Conservation (phyloP, 2,329 filamentous ascomycete genomes). For the Acarospora socialis region DNA sequence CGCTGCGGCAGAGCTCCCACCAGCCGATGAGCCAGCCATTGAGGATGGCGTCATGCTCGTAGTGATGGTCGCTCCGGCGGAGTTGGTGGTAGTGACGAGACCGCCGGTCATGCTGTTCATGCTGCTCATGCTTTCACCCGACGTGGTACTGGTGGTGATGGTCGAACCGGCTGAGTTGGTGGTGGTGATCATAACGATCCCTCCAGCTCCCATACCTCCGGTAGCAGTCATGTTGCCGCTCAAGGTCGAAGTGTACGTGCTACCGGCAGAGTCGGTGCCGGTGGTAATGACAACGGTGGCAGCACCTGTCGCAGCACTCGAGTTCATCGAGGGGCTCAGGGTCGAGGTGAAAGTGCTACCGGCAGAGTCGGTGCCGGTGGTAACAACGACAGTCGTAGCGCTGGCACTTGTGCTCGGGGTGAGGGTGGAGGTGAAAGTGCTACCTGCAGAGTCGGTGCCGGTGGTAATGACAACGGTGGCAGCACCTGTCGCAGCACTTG, state of each 20-base stretch:
- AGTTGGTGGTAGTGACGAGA: conserved; percentile 1
- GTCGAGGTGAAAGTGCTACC: conserved; percentile 11
- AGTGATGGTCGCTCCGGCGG: neutral
- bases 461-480: conserved; percentile 3
- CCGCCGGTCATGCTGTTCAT: too few relatives aligned
- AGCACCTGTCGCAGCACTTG: neutral
- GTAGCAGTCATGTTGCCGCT: conserved; percentile 8
- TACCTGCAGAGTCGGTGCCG: conserved; percentile 8
- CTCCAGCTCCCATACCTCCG: neutral
- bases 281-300: conserved; percentile 2
- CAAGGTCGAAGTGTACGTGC: conserved; percentile 12
- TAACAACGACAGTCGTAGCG: conserved; percentile 2
- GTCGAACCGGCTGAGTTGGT: conserved; percentile 2
- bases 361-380: conserved; percentile 9
- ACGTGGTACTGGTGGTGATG: neutral
- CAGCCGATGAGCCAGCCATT: too few relatives aligned
- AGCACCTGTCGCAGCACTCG: conserved; percentile 1
- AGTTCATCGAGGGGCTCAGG: too few relatives aligned
- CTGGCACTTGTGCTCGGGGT: conserved; percentile 3
- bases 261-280: conserved; percentile 9
- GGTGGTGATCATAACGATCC: neutral
- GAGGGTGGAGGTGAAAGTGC: conserved; percentile 2
- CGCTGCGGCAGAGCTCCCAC: conserved; percentile 11
- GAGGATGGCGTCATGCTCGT: too few relatives aligned
- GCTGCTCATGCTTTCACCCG: too few relatives aligned